Evolutionary conservation across 73 alveolate genomes (phyloP), one percentile per base, ranked within the genome.

Genomic region (Paramecium caudatum): DNA sequence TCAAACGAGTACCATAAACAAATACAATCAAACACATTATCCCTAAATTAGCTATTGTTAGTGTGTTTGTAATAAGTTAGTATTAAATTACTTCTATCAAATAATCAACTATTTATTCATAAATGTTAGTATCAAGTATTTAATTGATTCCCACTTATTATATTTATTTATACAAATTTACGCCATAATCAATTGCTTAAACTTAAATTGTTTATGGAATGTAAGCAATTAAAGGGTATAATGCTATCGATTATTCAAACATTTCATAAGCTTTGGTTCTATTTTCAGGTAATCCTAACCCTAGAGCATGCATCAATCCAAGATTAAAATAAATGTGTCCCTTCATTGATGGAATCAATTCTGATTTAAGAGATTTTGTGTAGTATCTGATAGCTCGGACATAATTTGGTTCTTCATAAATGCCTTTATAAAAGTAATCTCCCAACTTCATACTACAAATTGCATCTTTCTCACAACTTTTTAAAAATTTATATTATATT

Each of bases 401-500:
- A 17, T 25, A 65, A 16, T 65, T 33, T 1, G 39, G 48, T 33
- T 65, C 83, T 4, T 65, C 83, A 12, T 33, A 65, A 1, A 7
- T 65, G 3, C 83, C 83, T 32, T 30, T 33, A 33, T 65, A 65
- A 65, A 32, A 65, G n/a, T 65, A 65, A 12, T 65, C 83, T 7
- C 83, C 83, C 16, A 65, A 65, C 34, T 36, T 65, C 61, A 65
- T 65, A 33, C 17, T 30, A 33, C 83, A 65, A 15, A 36, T 65
- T 8, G 47, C 47, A 3, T 33, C 83, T 36, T 65, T 65, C 49
- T 65, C 83, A 33, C 83, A 65, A 32, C 17, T n/a, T 5, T 3
- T 65, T 25, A 65, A 43, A 5, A 33, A 65, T 32, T 33, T 36
- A 30, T 33, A 65, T 65, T 65, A 30, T 3, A 65, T 16, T 4